Conservation (phyloP, 495 filamentous ascomycete species). For the Stereocaulon alpinum region DNA sequence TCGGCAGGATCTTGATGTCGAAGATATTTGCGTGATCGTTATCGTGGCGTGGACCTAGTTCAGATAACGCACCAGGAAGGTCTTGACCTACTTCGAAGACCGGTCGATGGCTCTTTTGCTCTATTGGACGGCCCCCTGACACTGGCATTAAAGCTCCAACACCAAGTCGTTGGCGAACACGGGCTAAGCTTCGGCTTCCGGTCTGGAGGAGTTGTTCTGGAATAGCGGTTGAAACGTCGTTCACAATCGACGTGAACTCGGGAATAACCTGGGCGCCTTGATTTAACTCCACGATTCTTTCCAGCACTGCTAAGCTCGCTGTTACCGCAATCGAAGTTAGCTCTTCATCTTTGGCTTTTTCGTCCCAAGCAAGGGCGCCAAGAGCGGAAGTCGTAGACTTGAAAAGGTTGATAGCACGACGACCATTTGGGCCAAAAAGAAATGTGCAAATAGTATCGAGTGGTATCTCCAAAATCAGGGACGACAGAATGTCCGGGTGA, state of each 20-base stretch:
- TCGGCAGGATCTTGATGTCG: constrained; percentile 55
- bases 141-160: constrained; percentile 14
- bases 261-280: constrained; percentile 26
- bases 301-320: constrained; percentile 27
- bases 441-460: constrained; percentile 49
- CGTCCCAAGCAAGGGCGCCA: background rate
- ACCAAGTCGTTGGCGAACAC: constrained; percentile 12
- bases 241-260: constrained; percentile 24
- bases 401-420: constrained; percentile 36
- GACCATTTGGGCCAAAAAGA: constrained; percentile 42
- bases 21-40: constrained; percentile 53
- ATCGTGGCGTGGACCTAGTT: constrained; percentile 45
- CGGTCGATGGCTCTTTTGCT: constrained; percentile 6
- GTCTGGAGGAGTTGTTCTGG: constrained; percentile 21
- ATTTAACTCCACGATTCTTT: constrained; percentile 25
- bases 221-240: constrained; percentile 24
- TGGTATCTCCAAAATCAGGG: constrained; percentile 42
- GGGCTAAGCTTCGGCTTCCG: constrained; percentile 17
- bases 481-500: constrained; percentile 40
- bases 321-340: constrained; percentile 18
- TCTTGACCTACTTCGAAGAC: constrained; percentile 17
- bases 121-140: background rate
- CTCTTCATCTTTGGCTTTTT: constrained; percentile 7
- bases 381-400: constrained; percentile 18
- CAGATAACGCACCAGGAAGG: constrained; percentile 17